Evolutionary conservation across 345 rosid genomes (phyloP).

Genomic region (Eutrema yunnanense): DNA sequence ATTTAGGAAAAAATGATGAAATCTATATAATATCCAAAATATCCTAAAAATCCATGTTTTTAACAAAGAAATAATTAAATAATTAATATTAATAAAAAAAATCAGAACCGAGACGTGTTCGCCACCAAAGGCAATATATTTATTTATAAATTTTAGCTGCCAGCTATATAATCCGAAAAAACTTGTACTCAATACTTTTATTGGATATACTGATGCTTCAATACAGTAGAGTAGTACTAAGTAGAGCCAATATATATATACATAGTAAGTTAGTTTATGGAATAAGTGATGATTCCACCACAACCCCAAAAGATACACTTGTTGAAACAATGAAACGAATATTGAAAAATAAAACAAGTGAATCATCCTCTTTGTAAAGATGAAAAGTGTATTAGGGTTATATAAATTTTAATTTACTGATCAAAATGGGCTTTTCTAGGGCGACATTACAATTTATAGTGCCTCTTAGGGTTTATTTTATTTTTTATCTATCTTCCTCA

Average conservation of each 20-base stretch:
- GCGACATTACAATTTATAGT: not conserved
- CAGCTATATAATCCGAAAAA: not conserved
- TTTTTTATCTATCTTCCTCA: not conserved
- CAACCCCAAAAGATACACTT: not conserved
- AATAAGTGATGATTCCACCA: conserved; percentile 2
- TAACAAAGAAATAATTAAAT: not conserved
- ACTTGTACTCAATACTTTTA: not conserved
- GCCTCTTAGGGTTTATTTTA: conserved; percentile 4
- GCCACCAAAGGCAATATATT: not conserved
- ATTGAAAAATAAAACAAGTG: not conserved
- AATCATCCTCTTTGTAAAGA: not conserved
- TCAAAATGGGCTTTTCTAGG: not conserved
- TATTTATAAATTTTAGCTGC: not conserved
- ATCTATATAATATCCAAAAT: not conserved
- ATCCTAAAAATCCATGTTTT: not conserved
- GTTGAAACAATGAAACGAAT: not conserved
- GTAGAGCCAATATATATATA: not conserved
- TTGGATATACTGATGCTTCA: not conserved
- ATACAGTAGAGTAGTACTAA: not conserved
- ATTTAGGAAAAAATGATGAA: not conserved
- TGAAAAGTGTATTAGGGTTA: not conserved
- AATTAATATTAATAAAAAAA: not conserved
- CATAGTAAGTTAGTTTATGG: not conserved
- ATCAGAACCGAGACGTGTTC: not conserved
- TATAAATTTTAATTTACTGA: not conserved